Percentiles rank a stretch among this genome's conserved stretches.
Evolutionary conservation across 495 filamentous ascomycete genomes (phyloP).

Genomic region (Penicillium tannophilum): DNA sequence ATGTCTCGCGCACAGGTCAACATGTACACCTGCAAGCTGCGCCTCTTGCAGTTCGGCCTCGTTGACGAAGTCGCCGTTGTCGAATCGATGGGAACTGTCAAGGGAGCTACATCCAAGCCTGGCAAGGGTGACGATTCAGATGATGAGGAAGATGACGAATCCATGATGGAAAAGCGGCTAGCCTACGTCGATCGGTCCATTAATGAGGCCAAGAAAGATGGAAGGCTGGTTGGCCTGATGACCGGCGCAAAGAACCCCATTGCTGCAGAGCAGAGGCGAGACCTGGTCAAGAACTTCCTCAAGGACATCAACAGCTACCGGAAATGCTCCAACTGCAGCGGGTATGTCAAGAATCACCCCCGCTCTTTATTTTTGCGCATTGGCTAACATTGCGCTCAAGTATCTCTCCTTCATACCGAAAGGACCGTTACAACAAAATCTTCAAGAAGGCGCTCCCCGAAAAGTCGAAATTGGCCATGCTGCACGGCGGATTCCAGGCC

Average conservation of each 20-base stretch:
- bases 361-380: constrained; percentile 6
- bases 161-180: constrained; percentile 65
- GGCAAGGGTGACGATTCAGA: constrained; percentile 49
- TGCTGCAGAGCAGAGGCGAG: constrained; percentile 71
- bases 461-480: constrained; percentile 75
- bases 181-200: constrained; percentile 68
- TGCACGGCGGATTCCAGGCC: constrained; percentile 65
- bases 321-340: constrained; percentile 74
- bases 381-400: constrained; percentile 36
- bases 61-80: constrained; percentile 71
- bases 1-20: constrained; percentile 73
- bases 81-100: constrained; percentile 52
- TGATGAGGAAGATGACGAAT: constrained; percentile 59
- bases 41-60: constrained; percentile 81
- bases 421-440: constrained; percentile 87
- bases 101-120: constrained; percentile 30
- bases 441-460: constrained; percentile 76
- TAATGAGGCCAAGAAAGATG: constrained; percentile 53
- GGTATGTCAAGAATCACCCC: constrained; percentile 42
- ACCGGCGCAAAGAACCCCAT: constrained; percentile 75
- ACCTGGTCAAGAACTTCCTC: constrained; percentile 78
- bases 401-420: constrained; percentile 76
- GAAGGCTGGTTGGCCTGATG: constrained; percentile 52
- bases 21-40: constrained; percentile 79
- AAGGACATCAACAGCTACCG: constrained; percentile 62